Base-by-base conservation (phyloP, 805 yeast species). In the Kuraishia hungarica region DNA sequence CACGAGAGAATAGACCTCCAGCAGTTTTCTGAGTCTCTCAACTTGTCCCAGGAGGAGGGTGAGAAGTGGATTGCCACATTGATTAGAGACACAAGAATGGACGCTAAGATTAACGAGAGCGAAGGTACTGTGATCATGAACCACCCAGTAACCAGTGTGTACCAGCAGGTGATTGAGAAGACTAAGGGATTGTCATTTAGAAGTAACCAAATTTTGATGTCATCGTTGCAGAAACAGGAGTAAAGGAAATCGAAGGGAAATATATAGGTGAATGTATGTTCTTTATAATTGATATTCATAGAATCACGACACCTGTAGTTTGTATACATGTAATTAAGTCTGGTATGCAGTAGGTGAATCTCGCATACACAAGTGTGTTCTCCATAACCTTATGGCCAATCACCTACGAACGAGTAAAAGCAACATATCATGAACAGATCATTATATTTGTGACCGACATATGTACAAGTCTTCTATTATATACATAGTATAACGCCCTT, bases 131-230 rank as follows among this genome's bases (percentile, higher is more conserved):
- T 80, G 28, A 72, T 84, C 56, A 78, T 78, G 67, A 78, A 78
- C 65, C 82, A 81, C 60, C 80, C 82, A 55, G 69, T 74, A 21
- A 76, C 76, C 53, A 74, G 82, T 61, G 81, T 82, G 48, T 77
- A 86, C 71, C 90, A 87, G 60, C 86, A 84, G 60, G 79, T 87
- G 47, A 79, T 80, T 59, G 88, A 84, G 62, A 81, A 79, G 67
- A 82, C 87, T n/a, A 84, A 83, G 73, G 83, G 83, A 3, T 70
- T 83, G 62, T 77, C 81, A 39, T 82, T 79, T 72, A 78, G 81
- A 63, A 78, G 86, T 20, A 78, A 75, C 65, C 86, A 83, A 67
- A 72, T 81, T 50, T 73, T 82, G 59, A 75, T 76, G 55, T 74
- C 76, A 55, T 76, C 79, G 53, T 56, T 67, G 51, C 72, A 69